phyloP scores from a whole-genome alignment of 1,284 basidiomycete species.

The Mycena sp. region DNA sequence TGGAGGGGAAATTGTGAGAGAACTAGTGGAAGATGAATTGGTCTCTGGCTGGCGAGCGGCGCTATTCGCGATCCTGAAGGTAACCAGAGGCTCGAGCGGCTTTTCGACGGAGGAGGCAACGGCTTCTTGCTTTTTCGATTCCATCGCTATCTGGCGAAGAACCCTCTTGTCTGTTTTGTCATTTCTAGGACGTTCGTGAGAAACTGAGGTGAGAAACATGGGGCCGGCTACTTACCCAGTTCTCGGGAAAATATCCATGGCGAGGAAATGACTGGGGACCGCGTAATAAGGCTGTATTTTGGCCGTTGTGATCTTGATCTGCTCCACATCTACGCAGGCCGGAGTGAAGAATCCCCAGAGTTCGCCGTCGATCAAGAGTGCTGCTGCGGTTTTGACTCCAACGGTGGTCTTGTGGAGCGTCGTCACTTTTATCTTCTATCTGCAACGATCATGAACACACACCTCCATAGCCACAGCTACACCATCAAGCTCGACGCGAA shows the following conservation, averaged over 20 bases:
- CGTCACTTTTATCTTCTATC: conserved; percentile 17
- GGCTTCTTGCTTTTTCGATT: conserved; percentile 25
- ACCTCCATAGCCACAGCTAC: conserved; percentile 69
- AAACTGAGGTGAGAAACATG: background rate
- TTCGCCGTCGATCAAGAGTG: conserved; percentile 59
- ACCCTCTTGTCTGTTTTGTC: conserved; percentile 64
- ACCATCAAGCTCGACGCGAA: conserved; percentile 69
- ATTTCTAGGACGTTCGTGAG: conserved; percentile 42
- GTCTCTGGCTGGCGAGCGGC: background rate
- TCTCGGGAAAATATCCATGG: conserved; percentile 56
- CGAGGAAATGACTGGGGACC: conserved; percentile 57
- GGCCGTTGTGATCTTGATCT: conserved; percentile 53
- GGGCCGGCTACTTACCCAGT: conserved; percentile 58
- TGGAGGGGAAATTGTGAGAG: conserved; percentile 24
- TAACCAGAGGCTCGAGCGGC: conserved; percentile 13
- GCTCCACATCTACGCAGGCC: conserved; percentile 46
- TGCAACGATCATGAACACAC: conserved; percentile 20
- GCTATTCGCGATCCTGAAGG: conserved; percentile 19
- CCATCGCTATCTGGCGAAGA: conserved; percentile 53
- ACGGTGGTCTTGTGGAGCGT: conserved; percentile 44
- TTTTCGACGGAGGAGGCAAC: conserved; percentile 3
- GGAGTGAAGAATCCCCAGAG: conserved; percentile 68
- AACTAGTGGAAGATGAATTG: conserved; percentile 19
- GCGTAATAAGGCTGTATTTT: conserved; percentile 69
- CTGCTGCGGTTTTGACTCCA: conserved; percentile 57